phyloP scores from a whole-genome alignment of 1,139 yeast genomes.

The Sugiyamaella grinbergsii region DNA sequence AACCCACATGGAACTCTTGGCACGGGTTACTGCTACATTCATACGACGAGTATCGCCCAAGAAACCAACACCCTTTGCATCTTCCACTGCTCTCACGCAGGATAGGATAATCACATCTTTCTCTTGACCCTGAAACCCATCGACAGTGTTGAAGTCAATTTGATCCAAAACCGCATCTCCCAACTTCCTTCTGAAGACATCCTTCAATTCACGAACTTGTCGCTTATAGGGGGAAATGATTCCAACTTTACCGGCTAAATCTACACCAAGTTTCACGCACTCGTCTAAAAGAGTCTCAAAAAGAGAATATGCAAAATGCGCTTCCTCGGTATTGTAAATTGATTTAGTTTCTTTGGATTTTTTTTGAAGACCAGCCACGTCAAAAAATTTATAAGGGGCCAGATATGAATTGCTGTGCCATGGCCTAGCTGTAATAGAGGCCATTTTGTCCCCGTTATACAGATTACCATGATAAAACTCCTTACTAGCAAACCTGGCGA shows the following conservation, averaged over 20 bases:
- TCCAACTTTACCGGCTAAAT: conserved; percentile 77
- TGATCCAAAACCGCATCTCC: conserved; percentile 65
- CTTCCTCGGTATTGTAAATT: conserved; percentile 69
- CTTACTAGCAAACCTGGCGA: conserved; percentile 80
- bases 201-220: conserved; percentile 65
- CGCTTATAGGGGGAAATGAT: conserved; percentile 94
- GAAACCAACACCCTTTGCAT: conserved; percentile 70
- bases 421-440: conserved; percentile 55
- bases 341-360: conserved; percentile 67
- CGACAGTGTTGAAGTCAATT: conserved; percentile 91
- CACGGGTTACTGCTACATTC: conserved; percentile 96
- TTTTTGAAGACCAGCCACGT: conserved; percentile 65
- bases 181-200: conserved; percentile 56
- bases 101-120: conserved; percentile 91
- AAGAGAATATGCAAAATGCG: conserved; percentile 68
- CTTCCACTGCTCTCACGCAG: conserved; percentile 83
- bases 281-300: conserved; percentile 45
- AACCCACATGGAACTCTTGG: conserved; percentile 89
- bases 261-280: conserved; percentile 43
- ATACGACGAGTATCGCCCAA: conserved; percentile 86
- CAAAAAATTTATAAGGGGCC: conserved; percentile 79
- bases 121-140: conserved; percentile 98
- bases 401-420: conserved; percentile 68
- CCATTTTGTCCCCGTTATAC: conserved; percentile 75
- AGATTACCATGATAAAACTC: conserved; percentile 77